Base-by-base conservation (phyloP, 176 grass and related monocot genomes). In the Oryza glaberrima region DNA sequence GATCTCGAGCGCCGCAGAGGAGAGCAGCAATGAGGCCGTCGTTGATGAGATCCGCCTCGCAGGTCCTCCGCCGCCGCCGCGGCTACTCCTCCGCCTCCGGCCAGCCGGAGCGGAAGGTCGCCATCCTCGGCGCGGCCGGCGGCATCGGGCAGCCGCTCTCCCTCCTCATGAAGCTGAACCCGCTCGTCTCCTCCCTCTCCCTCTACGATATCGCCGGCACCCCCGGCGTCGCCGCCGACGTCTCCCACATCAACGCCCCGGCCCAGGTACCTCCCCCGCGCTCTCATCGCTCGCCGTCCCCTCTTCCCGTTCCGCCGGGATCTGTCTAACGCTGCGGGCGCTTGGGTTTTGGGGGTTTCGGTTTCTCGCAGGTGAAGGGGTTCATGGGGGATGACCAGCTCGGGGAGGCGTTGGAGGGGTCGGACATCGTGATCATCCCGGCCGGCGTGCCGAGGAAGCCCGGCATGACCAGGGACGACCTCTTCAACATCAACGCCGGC, bases 371-470 rank as follows among this genome's bases (percentile, higher is more conserved):
- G 85, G 90, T 88, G 43, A 84, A 81, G 63, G 90, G 90, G 0
- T 82, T 81, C 73, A 36, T 73, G 77, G 77, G 41, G n/a, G 85
- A 91, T 0, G 82, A 91, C 14, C 81, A 91, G 82, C 72, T 91
- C 19, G 77, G 67, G 12, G 65, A 85, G 77, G 90, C 90, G 32
- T 30, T 91, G 58, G 82, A 85, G 66, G 90, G 82, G 0, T 84
- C 90, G 13, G 85, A 91, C 61, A 20, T 88, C 11, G 82, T 91
- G 16, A 78, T 91, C 85, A 88, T 91, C 66, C 90, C 82, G 23
- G 90, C 90, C 15, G 90, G 90, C 9, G 90, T 91, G 34, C 90
- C 85, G 43, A 78, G 90, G 85, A 88, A 91, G 67, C 90, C 90
- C 5, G 90, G 85, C 46, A 90, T 90, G 88, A 90, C 83, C 32